Evolutionary conservation across 805 yeast species (phyloP), one percentile per base, ranked within the genome.

Genomic region (Candida ficus): DNA sequence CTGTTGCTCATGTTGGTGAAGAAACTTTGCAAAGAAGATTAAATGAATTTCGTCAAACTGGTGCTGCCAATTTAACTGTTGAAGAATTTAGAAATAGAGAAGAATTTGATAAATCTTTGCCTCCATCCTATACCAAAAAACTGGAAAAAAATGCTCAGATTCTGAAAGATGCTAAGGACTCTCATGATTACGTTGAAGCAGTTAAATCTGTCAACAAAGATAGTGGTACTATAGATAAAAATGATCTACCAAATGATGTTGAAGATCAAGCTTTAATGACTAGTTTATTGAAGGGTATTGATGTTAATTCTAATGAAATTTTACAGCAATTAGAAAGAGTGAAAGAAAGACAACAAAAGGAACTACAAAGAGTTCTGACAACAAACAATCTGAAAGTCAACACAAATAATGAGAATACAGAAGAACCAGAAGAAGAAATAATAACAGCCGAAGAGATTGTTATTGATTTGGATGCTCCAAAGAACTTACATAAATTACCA

Each of bases 1-100:
- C 95, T 0, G 93, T 93, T 7, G 91, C 98, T 1, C 95, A 88
- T 59, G 90, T 93, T 20, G 96, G 96, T 6, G 95, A 88, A 53
- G 93, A 85, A 45, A 95, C 99, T 1, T 71, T 93, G 35, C 98
- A 93, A 58, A 76, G 86, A 49, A 73, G 99, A 50, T 71, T 93
- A 49, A 83, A 83, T 51, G 99, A 93, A 64, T 93, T 93, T 58
- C 81, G 78, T 49, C 70, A 71, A 39, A 89, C 98, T 0, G 67
- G 75, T 14, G 79, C 95, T 0, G 95, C 88, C 1, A 64, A 67
- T 9, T 62, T 91, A 45, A 78, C 95, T 0, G 80, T 93, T 16
- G 70, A 73, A 33, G 82, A 78, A 33, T 91, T 93, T 56, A 71
- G 98, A 52, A 73, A 68, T 17, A 67, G 73, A 2, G 61, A 51